A percentile compares a stretch with the other conserved stretches of the same genome.
Evolutionary conservation across 169 alveolate species (phyloP).

Genomic region (Plasmodium reichenowi): DNA sequence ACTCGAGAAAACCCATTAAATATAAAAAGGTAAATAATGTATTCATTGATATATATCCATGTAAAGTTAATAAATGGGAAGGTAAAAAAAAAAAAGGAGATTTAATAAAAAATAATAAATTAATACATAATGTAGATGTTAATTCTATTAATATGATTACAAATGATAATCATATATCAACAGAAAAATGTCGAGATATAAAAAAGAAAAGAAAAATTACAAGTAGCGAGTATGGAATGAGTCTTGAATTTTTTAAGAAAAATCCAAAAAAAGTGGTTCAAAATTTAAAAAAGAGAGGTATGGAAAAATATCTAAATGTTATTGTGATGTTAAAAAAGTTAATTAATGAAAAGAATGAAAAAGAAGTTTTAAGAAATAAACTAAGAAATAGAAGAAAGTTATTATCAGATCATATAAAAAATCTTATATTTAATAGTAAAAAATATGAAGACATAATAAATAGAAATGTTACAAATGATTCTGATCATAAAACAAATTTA

Average conservation of each 20-base stretch:
- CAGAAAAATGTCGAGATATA: no score
- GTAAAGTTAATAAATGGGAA: no score
- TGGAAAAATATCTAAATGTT: conserved; percentile 25
- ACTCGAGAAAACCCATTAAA: no score
- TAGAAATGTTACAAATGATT: neutral
- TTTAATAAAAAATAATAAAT: no score
- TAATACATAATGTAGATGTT: no score
- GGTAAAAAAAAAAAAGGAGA: no score
- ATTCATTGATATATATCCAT: no score
- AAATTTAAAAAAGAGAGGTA: conserved; percentile 68
- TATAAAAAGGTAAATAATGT: no score
- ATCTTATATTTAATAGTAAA: conserved; percentile 5
- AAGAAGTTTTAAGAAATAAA: conserved; percentile 42
- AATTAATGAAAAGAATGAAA: conserved; percentile 44
- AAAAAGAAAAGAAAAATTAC: conserved; percentile 5
- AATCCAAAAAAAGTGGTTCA: conserved; percentile 52
- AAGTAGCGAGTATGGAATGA: conserved; percentile 39
- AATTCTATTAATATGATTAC: no score
- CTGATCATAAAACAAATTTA: neutral
- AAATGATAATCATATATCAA: no score
- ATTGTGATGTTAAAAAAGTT: conserved; percentile 25
- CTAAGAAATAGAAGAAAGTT: conserved; percentile 69
- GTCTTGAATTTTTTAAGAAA: conserved; percentile 29
- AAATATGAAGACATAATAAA: neutral
- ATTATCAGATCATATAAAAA: conserved; percentile 55